These are phyloP conservation scores for Apiospora koreana DNA, from an alignment of 2,329 filamentous ascomycete species.

Conservation along the genomic window DNA sequence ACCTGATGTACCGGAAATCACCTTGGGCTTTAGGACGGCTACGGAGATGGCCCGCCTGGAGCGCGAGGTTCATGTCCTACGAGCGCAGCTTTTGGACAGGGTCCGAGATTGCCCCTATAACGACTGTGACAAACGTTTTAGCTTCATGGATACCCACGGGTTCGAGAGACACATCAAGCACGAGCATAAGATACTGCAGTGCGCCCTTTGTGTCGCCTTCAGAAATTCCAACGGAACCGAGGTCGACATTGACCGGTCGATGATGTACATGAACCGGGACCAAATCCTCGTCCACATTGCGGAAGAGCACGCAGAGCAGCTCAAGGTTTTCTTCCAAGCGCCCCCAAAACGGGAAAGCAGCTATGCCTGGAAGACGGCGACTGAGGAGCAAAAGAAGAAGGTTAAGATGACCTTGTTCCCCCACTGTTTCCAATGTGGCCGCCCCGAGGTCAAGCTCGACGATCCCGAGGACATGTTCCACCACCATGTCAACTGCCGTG, in stretches of 20 bases:
- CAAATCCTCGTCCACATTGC: constrained; percentile 5
- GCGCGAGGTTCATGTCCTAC: constrained; percentile 34
- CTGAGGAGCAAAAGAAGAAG: not conserved
- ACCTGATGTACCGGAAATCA: constrained; percentile 36
- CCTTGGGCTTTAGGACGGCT: constrained; percentile 40
- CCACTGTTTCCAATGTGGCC: constrained; percentile 13
- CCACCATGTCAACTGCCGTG: not conserved
- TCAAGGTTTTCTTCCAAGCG: not conserved
- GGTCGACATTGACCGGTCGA: not conserved
- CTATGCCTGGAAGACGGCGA: not conserved
- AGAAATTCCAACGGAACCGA: not conserved
- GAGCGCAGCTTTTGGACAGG: constrained; percentile 36
- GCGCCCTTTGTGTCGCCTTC: constrained; percentile 25
- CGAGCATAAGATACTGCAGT: constrained; percentile 32
- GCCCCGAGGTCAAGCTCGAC: not conserved
- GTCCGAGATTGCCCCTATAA: constrained; percentile 39
- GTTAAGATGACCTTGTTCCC: not conserved
- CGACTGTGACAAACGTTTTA: constrained; percentile 37
- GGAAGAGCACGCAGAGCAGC: not conserved
- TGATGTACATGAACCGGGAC: constrained; percentile 12
- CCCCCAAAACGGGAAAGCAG: not conserved
- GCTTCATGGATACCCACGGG: constrained; percentile 26
- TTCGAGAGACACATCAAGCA: constrained; percentile 38
- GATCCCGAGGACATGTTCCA: constrained; percentile 9
- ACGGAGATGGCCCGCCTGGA: constrained; percentile 41